Percentiles rank a stretch among this genome's conserved stretches.
Evolutionary conservation across 345 rosid species (phyloP).

Genomic region (Eucalyptus grandis): DNA sequence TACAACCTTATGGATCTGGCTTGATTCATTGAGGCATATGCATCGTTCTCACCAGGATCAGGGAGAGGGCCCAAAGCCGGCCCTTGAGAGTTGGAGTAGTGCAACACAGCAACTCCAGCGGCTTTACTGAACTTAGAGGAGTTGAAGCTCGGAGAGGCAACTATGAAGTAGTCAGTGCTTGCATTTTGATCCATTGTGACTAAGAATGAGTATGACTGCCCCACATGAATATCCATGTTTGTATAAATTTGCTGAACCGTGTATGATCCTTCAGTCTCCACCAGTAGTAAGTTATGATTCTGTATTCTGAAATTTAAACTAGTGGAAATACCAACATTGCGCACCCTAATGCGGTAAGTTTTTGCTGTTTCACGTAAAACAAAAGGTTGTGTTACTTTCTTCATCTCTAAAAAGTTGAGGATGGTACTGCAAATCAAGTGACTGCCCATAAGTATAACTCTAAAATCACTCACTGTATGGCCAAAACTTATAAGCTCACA

Average conservation of each 20-base stretch:
- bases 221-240: constrained; percentile 89
- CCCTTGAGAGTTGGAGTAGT: constrained; percentile 73
- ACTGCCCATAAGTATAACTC: neutral
- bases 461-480: neutral
- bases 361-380: constrained; percentile 34
- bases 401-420: neutral
- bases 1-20: constrained; percentile 96
- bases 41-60: constrained; percentile 57
- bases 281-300: constrained; percentile 77
- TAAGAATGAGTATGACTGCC: constrained; percentile 88
- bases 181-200: constrained; percentile 89
- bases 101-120: constrained; percentile 71
- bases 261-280: constrained; percentile 94
- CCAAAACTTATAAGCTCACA: neutral
- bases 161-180: constrained; percentile 70
- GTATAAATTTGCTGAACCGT: constrained; percentile 70
- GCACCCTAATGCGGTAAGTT: constrained; percentile 80
- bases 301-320: constrained; percentile 89
- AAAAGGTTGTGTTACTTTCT: neutral
- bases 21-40: constrained; percentile 91
- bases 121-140: constrained; percentile 39
- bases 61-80: constrained; percentile 89
- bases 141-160: constrained; percentile 72
- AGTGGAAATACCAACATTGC: constrained; percentile 75
- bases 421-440: neutral